A percentile compares a stretch with the other conserved stretches of the same genome.
Conservation (phyloP, 306 rosid genomes). For the Geum urbanum region DNA sequence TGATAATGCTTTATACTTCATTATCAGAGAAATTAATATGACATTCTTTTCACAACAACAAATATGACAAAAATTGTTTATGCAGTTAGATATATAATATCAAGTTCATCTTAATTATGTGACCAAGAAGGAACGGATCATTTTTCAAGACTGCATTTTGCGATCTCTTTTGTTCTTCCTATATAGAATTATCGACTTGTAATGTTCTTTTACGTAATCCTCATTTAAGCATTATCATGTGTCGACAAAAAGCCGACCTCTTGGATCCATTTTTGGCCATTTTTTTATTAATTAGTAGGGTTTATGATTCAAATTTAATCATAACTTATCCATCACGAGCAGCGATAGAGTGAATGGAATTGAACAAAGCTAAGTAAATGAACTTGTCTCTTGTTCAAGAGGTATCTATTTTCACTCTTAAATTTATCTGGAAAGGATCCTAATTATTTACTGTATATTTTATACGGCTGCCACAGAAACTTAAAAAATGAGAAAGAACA, state of each 20-base stretch:
- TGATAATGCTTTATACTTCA: neutral
- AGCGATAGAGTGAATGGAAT: neutral
- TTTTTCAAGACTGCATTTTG: neutral
- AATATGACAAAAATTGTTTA: no score
- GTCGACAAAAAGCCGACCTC: neutral
- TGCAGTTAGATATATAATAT: no score
- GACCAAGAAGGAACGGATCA: no score
- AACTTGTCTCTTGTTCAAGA: no score
- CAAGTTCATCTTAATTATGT: no score
- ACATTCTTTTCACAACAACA: no score
- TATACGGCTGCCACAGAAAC: no score
- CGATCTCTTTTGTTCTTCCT: neutral
- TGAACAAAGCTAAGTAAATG: neutral
- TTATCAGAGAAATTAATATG: neutral
- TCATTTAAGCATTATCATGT: neutral
- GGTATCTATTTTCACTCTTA: no score
- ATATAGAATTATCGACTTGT: neutral
- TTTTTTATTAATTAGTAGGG: neutral
- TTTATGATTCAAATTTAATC: neutral
- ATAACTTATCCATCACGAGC: neutral
- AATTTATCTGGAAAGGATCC: no score
- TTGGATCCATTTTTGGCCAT: slow-evolving; percentile 2
- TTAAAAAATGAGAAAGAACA: no score
- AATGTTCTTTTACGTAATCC: neutral
- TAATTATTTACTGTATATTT: no score